Evolutionary conservation across 768 basidiomycete genomes (phyloP), one percentile per base, ranked within the genome.

Genomic region (Suillus alpinus): DNA sequence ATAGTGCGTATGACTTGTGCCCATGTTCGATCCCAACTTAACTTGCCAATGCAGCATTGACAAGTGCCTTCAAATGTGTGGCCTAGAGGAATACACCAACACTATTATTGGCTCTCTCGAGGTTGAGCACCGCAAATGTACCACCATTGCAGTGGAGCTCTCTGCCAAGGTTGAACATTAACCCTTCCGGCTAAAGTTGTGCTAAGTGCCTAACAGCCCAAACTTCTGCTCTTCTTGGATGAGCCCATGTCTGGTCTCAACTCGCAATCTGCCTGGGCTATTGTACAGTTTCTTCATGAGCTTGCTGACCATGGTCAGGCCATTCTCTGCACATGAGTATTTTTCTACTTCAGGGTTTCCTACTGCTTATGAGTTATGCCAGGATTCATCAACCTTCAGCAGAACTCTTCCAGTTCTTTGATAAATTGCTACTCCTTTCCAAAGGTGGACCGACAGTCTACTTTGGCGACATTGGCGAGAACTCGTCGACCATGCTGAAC

Each of bases 181-280:
- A 12, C 0, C 1, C 10, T 20, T 20, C 12, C 32, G 29, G 37
- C 14, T n/a, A 62, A 7, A n/a, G 23, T 44, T 26, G 34, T 36
- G 2, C 43, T 50, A n/a, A 5, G 1, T 2, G 13, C 40, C 18
- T 14, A 13, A 4, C 61, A 86, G 86, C 94, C 92, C 1, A 84
- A 85, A 70, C 77, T 94, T 0, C 77, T 96, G 0, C 80, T 95
- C 14, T 95, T 95, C 79, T 75, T 94, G 40, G 94, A 95, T 68
- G 93, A 95, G 71, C 94, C 94, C 0, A 95, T 94, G 0, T 88
- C 91, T n/a, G 92, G 93, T 32, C 78, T 95, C 14, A 92, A 94
- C 69, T 92, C 91, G 2, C 91, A 93, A 72, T 89, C 87, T 58
- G 92, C 92, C 2, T 92, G 91, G 91, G 87, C 87, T 4, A 92